Conservation (phyloP, 2,329 filamentous ascomycete species). For the Lachnellula cervina region DNA sequence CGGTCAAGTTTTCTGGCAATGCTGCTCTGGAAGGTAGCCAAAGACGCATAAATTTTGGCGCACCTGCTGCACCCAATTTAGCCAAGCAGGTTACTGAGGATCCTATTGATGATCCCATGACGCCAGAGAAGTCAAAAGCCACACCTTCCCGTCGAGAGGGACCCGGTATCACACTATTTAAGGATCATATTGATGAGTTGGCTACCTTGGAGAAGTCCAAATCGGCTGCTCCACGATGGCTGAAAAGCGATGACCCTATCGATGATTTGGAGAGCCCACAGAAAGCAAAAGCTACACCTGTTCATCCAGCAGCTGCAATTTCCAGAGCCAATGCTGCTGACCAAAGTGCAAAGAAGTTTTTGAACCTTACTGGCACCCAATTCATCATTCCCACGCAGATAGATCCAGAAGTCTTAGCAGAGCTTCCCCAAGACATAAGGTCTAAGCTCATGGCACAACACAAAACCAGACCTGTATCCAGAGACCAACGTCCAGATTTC, state of each 20-base stretch:
- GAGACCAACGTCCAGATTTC: slow-evolving; percentile 29
- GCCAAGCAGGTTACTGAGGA: slow-evolving; percentile 36
- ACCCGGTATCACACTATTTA: slow-evolving; percentile 17
- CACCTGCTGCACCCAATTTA: slow-evolving; percentile 38
- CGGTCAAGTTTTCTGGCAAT: slow-evolving; percentile 57
- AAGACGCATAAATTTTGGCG: slow-evolving; percentile 68
- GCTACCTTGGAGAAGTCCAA: slow-evolving; percentile 26
- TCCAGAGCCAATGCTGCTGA: slow-evolving; percentile 42
- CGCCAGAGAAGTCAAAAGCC: slow-evolving; percentile 32
- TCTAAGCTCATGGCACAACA: slow-evolving; percentile 64
- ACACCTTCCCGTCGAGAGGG: slow-evolving; percentile 18
- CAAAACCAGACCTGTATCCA: slow-evolving; percentile 22
- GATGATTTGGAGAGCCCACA: slow-evolving; percentile 48
- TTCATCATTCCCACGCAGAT: slow-evolving; percentile 84
- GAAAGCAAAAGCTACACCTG: slow-evolving; percentile 41
- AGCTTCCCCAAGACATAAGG: slow-evolving; percentile 79
- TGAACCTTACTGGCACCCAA: slow-evolving; percentile 83
- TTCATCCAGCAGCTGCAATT: slow-evolving; percentile 51
- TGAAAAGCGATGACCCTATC: slow-evolving; percentile 43
- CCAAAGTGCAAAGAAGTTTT: slow-evolving; percentile 55
- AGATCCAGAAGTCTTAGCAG: slow-evolving; percentile 75
- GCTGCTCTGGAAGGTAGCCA: slow-evolving; percentile 68
- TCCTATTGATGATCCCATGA: slow-evolving; percentile 48
- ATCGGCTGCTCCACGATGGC: slow-evolving; percentile 1
- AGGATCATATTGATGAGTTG: slow-evolving; percentile 22